Conservation (phyloP, 257 asterid species). For the Pogostemon cablin region DNA sequence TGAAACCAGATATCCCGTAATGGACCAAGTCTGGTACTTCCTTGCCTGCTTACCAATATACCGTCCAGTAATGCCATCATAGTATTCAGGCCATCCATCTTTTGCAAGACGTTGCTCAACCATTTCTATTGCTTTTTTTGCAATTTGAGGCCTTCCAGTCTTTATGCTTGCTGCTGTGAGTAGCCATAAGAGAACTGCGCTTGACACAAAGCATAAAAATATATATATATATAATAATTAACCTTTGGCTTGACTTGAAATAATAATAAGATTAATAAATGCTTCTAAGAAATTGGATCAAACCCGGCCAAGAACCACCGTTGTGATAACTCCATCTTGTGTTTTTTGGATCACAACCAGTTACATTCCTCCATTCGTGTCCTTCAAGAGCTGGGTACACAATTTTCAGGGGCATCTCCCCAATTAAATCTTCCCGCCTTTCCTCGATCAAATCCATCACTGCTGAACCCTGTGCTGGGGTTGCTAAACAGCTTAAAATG, state of each 20-base stretch:
- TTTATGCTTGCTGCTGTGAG: constrained; percentile 72
- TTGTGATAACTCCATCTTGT: constrained; percentile 71
- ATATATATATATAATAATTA: no score
- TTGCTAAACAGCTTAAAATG: constrained; percentile 57
- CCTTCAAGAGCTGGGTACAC: constrained; percentile 65
- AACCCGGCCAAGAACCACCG: constrained; percentile 77
- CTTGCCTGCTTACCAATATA: constrained; percentile 69
- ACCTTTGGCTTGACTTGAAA: neutral
- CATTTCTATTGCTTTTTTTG: constrained; percentile 65
- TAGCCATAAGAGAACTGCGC: constrained; percentile 60
- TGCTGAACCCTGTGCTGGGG: constrained; percentile 55
- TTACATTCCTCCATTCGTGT: constrained; percentile 54
- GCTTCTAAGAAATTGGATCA: constrained; percentile 7
- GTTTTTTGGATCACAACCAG: constrained; percentile 69
- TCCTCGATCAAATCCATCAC: constrained; percentile 67
- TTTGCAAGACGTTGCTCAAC: constrained; percentile 56
- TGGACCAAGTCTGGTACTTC: constrained; percentile 65
- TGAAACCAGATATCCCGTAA: constrained; percentile 62
- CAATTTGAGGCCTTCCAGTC: constrained; percentile 64
- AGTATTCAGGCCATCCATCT: constrained; percentile 77
- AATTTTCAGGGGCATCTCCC: constrained; percentile 65
- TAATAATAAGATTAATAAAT: constrained; percentile 22
- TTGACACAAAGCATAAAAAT: neutral
- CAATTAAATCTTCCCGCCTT: constrained; percentile 57
- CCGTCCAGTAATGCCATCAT: constrained; percentile 60